A percentile compares a stretch with the other conserved stretches of the same genome.
phyloP scores from a whole-genome alignment of 495 filamentous ascomycete species.

The Hypoxylon intermedium region DNA sequence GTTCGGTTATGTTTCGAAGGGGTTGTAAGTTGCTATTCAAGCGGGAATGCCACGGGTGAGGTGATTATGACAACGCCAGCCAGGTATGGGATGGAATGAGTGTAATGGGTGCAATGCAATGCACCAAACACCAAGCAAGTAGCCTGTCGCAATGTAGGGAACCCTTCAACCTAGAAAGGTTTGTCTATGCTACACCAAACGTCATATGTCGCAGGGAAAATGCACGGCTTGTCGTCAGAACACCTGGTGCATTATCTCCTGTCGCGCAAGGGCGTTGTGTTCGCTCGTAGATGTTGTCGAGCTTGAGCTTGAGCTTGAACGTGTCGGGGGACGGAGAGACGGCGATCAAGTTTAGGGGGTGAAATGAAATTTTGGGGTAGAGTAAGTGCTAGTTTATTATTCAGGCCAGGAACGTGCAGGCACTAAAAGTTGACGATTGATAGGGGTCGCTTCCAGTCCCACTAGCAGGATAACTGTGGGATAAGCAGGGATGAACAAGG shows the following conservation, averaged over 20 bases:
- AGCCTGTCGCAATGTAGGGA: conserved; percentile 1
- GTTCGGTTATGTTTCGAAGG: conserved; percentile 3
- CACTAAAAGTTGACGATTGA: conserved; percentile 18
- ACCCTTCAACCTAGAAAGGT: conserved; percentile 25
- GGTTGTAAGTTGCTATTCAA: background rate
- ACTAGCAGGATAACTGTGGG: conserved; percentile 25
- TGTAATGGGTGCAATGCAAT: too few relatives aligned
- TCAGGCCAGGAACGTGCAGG: conserved; percentile 35
- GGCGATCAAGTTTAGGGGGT: conserved; percentile 36
- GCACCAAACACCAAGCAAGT: conserved; percentile 18
- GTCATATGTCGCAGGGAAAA: conserved; percentile 32
- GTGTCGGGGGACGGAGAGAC: conserved; percentile 8
- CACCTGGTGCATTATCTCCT: conserved; percentile 25
- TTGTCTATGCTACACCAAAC: conserved; percentile 5
- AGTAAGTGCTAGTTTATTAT: conserved; percentile 40
- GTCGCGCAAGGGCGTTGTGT: conserved; percentile 24
- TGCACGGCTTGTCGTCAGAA: conserved; percentile 7
- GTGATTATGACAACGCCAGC: conserved; percentile 5
- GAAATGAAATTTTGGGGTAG: conserved; percentile 40
- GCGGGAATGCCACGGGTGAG: background rate
- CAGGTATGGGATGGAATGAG: conserved; percentile 7
- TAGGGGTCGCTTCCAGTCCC: conserved; percentile 19
- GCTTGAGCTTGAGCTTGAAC: conserved; percentile 11
- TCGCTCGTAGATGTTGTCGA: conserved; percentile 16
- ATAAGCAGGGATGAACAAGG: conserved; percentile 5